Percentiles rank a stretch among this genome's conserved stretches.
phyloP scores from a whole-genome alignment of 202 grass and related monocot species.

The Schoenoplectus triqueter region DNA sequence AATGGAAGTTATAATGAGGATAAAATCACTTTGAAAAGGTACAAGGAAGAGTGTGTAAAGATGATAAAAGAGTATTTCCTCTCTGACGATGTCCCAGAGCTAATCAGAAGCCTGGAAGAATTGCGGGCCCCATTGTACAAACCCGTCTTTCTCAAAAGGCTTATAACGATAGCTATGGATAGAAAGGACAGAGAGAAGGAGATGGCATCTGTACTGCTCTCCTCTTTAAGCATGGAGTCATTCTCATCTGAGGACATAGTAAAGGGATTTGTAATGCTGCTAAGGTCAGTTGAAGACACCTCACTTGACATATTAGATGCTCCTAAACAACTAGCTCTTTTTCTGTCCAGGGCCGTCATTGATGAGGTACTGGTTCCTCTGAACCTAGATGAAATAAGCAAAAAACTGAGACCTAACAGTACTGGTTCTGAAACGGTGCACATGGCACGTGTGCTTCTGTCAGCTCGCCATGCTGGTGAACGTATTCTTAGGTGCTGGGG shows the following conservation, averaged over 20 bases:
- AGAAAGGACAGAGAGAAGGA: conserved; percentile 93
- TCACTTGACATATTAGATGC: conserved; percentile 83
- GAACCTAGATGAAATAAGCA: conserved; percentile 84
- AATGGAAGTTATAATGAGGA: conserved; percentile 32
- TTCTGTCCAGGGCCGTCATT: conserved; percentile 85
- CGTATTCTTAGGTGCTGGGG: conserved; percentile 97
- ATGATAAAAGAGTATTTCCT: conserved; percentile 98
- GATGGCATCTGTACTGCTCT: conserved; percentile 94
- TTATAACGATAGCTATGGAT: conserved; percentile 90
- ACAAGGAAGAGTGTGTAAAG: conserved; percentile 76
- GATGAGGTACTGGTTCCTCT: conserved; percentile 82
- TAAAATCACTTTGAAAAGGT: conserved; percentile 59
- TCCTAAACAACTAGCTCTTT: conserved; percentile 85
- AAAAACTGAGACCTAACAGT: conserved; percentile 62
- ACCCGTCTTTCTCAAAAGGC: conserved; percentile 86
- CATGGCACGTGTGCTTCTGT: conserved; percentile 69
- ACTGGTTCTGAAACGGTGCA: conserved; percentile 69
- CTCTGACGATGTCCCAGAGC: conserved; percentile 81
- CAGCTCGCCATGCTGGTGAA: conserved; percentile 85
- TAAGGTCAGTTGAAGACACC: conserved; percentile 89
- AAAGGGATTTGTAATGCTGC: conserved; percentile 89
- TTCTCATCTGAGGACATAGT: conserved; percentile 83
- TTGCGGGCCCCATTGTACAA: conserved; percentile 78
- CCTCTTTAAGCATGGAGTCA: conserved; percentile 79
- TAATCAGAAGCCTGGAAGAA: conserved; percentile 84